Conservation (phyloP, 2,329 filamentous ascomycete genomes). For the Aspergillus alliaceus region DNA sequence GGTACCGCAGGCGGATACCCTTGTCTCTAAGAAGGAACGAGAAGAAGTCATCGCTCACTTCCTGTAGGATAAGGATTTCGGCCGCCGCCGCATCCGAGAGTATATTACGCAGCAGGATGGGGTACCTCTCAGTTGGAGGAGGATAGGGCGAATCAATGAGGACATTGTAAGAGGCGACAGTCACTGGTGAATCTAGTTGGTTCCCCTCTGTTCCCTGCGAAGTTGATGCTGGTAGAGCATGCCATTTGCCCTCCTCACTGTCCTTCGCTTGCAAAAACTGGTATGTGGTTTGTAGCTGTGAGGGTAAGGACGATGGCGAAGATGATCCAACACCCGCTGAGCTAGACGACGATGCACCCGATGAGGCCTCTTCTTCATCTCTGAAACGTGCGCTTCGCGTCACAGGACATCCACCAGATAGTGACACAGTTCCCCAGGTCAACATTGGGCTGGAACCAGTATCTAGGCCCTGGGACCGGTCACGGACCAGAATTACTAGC, state of each 20-base stretch:
- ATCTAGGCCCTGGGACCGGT: background rate
- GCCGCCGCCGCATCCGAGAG: background rate
- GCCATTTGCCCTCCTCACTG: background rate
- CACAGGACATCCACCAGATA: too few species aligned
- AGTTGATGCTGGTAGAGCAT: background rate
- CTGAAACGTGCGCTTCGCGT: too few species aligned
- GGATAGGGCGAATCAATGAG: slow-evolving; percentile 3
- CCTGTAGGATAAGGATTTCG: slow-evolving; percentile 8
- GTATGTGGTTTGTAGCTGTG: background rate
- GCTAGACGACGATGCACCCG: background rate
- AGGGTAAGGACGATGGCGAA: background rate
- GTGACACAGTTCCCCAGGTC: slow-evolving; percentile 1
- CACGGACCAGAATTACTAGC: slow-evolving; percentile 2
- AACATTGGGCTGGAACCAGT: background rate
- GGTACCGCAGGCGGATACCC: background rate
- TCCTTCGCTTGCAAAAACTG: background rate
- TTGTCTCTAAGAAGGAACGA: slow-evolving; percentile 5
- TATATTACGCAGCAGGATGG: slow-evolving; percentile 1
- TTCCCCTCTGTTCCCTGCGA: background rate
- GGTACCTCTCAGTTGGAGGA: slow-evolving; percentile 4
- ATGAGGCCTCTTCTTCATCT: too few species aligned
- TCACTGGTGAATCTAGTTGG: background rate
- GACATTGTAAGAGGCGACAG: slow-evolving; percentile 6
- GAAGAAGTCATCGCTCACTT: slow-evolving; percentile 4
- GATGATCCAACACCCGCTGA: background rate